phyloP scores from a whole-genome alignment of 1,139 yeast genomes.

The Nematodospora anomalae region DNA sequence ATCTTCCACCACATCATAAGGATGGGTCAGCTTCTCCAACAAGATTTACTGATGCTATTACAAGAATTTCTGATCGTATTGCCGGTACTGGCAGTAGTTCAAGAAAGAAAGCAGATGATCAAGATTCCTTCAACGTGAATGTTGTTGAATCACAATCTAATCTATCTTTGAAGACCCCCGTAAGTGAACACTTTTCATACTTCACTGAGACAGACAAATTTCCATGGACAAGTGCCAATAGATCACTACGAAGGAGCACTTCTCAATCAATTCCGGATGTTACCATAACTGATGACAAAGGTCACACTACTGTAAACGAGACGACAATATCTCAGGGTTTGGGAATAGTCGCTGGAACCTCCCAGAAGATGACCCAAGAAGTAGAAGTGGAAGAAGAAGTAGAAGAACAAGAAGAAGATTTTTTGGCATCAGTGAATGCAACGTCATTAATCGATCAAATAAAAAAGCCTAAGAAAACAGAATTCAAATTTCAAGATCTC shows the following conservation, averaged over 20 bases:
- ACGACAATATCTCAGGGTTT: conserved; percentile 5
- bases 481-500: conserved; percentile 1
- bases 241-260: conserved; percentile 3
- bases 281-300: conserved; percentile 4
- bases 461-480: conserved; percentile 1
- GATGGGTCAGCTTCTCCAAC: conserved; percentile 19
- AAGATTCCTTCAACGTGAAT: background rate
- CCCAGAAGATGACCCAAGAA: conserved; percentile 2
- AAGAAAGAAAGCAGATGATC: conserved; percentile 6
- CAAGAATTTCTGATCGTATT: conserved; percentile 43
- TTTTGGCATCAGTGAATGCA: background rate
- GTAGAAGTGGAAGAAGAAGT: background rate
- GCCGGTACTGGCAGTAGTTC: conserved; percentile 33
- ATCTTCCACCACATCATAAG: conserved; percentile 8
- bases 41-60: conserved; percentile 29
- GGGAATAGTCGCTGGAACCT: conserved; percentile 5
- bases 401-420: background rate
- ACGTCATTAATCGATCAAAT: conserved; percentile 3
- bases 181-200: conserved; percentile 11
- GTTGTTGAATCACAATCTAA: conserved; percentile 7
- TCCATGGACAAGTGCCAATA: conserved; percentile 1
- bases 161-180: conserved; percentile 10
- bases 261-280: conserved; percentile 7
- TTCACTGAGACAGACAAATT: conserved; percentile 4
- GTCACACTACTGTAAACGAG: background rate